phyloP scores from a whole-genome alignment of 2,329 filamentous ascomycete genomes.

The Fusarium sp. region DNA sequence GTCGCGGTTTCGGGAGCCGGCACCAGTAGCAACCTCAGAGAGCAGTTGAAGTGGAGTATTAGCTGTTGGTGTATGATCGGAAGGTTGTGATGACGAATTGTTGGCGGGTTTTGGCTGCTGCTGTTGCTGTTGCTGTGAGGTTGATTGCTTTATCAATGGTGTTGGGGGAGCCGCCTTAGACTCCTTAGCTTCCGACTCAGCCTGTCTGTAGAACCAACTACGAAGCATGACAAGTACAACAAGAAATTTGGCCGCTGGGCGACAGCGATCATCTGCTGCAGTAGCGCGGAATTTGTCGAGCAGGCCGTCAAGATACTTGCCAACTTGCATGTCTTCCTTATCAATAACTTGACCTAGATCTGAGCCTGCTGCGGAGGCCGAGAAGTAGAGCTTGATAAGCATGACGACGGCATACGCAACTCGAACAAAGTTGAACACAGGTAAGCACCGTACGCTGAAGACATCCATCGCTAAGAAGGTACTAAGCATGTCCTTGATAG shows the following conservation, averaged over 20 bases:
- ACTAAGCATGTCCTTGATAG: conserved; percentile 76
- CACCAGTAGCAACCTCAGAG: conserved; percentile 67
- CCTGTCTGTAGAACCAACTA: conserved; percentile 74
- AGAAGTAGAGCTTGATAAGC: conserved; percentile 80
- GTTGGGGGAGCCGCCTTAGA: conserved; percentile 13
- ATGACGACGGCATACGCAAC: conserved; percentile 79
- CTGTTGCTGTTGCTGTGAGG: conserved; percentile 31
- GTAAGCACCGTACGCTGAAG: conserved; percentile 71
- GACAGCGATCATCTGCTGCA: conserved; percentile 72
- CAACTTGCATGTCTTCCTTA: conserved; percentile 74
- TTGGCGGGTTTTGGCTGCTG: conserved; percentile 16
- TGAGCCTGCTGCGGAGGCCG: conserved; percentile 72
- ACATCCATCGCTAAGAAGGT: conserved; percentile 73
- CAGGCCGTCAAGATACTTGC: conserved; percentile 76
- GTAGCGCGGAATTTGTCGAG: conserved; percentile 75
- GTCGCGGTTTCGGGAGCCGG: conserved; percentile 29
- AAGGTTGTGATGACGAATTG: conserved; percentile 31
- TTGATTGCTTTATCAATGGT: conserved; percentile 27
- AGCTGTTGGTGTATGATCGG: conserved; percentile 49
- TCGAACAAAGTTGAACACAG: conserved; percentile 78
- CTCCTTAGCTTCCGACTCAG: conserved; percentile 48
- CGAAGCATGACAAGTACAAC: conserved; percentile 78
- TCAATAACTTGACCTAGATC: conserved; percentile 79
- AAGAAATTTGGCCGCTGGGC: conserved; percentile 77
- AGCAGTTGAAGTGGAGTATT: conserved; percentile 69